Evolutionary conservation across 108 stramenopile species (phyloP).

Genomic region (Hondaea fermentalgiana): DNA sequence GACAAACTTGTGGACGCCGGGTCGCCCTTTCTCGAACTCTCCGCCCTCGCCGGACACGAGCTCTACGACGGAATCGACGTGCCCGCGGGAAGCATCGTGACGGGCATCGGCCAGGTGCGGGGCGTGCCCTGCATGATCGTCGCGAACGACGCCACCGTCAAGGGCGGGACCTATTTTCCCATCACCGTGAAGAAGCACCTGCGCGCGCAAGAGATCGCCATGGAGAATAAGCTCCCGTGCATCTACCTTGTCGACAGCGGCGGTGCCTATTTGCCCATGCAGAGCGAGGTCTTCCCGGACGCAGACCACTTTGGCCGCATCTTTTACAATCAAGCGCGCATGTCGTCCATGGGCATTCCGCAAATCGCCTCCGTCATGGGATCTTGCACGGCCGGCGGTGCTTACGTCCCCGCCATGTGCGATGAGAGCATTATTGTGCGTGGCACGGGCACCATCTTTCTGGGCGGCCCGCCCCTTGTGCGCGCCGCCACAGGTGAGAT

Average conservation of each 20-base stretch:
- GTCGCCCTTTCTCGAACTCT: constrained; percentile 84
- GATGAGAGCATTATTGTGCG: constrained; percentile 91
- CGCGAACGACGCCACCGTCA: constrained; percentile 97
- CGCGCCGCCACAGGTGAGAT: constrained; percentile 92
- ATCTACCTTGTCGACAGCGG: constrained; percentile 65
- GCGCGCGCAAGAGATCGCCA: constrained; percentile 90
- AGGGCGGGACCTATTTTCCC: constrained; percentile 95
- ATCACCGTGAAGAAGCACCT: constrained; percentile 98
- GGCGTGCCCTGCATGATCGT: constrained; percentile 84
- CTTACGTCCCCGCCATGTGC: constrained; percentile 94
- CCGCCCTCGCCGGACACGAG: constrained; percentile 71
- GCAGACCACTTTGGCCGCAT: constrained; percentile 91
- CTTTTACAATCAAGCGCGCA: constrained; percentile 92
- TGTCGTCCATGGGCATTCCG: constrained; percentile 73
- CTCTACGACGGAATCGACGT: constrained; percentile 43
- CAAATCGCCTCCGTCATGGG: constrained; percentile 94
- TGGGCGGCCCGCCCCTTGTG: constrained; percentile 97
- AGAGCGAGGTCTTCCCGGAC: constrained; percentile 94
- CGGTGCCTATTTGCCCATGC: constrained; percentile 88
- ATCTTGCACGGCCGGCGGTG: constrained; percentile 94
- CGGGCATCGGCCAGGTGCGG: constrained; percentile 83
- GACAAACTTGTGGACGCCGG: constrained; percentile 77
- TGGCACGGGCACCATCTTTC: constrained; percentile 92
- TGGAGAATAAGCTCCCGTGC: constrained; percentile 83
- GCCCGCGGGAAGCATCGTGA: constrained; percentile 85